Conservation (phyloP, 2,329 filamentous ascomycete species). For the Fusarium sp. region DNA sequence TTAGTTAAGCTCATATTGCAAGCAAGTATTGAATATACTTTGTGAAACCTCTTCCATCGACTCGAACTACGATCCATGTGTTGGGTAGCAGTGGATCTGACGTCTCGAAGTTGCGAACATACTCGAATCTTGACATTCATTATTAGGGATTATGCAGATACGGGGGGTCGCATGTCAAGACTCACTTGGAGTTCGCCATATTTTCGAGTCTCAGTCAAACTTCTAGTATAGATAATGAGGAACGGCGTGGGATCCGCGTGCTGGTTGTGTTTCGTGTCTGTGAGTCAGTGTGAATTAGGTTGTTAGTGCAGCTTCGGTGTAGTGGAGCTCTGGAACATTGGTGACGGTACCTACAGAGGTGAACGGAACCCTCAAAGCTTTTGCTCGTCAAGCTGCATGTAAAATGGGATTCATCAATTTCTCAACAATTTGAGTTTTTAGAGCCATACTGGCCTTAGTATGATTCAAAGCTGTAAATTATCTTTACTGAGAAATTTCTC, state of each 20-base stretch:
- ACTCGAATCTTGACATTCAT: slow-evolving; percentile 79
- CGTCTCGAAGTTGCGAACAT: slow-evolving; percentile 91
- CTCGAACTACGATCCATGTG: slow-evolving; percentile 94
- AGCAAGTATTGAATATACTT: slow-evolving; percentile 69
- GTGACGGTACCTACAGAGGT: too few species aligned
- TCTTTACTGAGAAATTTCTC: background rate
- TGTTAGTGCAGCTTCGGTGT: slow-evolving; percentile 46
- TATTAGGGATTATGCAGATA: slow-evolving; percentile 5
- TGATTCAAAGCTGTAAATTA: too few species aligned
- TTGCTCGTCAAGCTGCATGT: too few species aligned
- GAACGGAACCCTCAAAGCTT: too few species aligned
- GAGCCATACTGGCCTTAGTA: too few species aligned
- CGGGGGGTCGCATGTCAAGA: background rate
- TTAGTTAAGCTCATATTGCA: slow-evolving; percentile 27
- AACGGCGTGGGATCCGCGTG: slow-evolving; percentile 8
- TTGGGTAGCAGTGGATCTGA: slow-evolving; percentile 84
- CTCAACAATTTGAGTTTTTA: background rate
- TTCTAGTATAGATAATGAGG: slow-evolving; percentile 7
- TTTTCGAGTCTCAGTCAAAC: slow-evolving; percentile 16
- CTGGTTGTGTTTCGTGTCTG: slow-evolving; percentile 30
- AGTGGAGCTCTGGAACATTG: slow-evolving; percentile 2
- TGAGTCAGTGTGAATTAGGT: slow-evolving; percentile 40
- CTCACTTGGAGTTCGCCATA: slow-evolving; percentile 71
- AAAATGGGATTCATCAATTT: background rate
- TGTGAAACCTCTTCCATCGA: slow-evolving; percentile 95